Percentiles rank a stretch among this genome's conserved stretches.
phyloP scores from a whole-genome alignment of 2,329 filamentous ascomycete species.

The Claviceps purpurea region DNA sequence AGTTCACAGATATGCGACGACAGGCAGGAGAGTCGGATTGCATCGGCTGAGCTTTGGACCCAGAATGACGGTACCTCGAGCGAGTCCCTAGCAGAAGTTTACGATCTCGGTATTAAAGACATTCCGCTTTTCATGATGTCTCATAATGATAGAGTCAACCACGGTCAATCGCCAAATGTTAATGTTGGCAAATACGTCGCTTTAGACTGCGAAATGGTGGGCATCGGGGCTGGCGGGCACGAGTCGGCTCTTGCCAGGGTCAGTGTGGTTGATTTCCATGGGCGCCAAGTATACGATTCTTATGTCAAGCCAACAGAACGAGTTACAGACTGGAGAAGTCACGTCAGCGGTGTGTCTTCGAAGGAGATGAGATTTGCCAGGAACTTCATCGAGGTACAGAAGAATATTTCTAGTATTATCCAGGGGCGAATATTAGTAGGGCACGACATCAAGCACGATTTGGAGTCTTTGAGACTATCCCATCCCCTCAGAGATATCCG shows the following conservation, averaged over 20 bases:
- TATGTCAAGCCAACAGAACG: constrained; percentile 67
- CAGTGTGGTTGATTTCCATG: constrained; percentile 87
- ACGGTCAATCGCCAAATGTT: constrained; percentile 45
- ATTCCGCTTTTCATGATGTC: constrained; percentile 34
- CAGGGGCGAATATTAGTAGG: constrained; percentile 63
- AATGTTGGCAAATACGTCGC: constrained; percentile 82
- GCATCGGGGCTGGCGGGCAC: constrained; percentile 56
- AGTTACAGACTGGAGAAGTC: constrained; percentile 84
- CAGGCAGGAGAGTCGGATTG: constrained; percentile 28
- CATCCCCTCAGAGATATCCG: constrained; percentile 69
- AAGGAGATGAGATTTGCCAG: constrained; percentile 58
- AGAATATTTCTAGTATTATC: constrained; percentile 54
- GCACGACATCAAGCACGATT: constrained; percentile 69
- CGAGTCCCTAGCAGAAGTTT: constrained; percentile 47
- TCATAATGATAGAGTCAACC: constrained; percentile 43
- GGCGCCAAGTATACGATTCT: constrained; percentile 84
- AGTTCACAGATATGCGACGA: constrained; percentile 31
- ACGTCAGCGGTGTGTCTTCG: constrained; percentile 68
- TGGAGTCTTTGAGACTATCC: constrained; percentile 61
- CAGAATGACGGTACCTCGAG: constrained; percentile 47
- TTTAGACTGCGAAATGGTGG: constrained; percentile 98
- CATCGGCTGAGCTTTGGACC: constrained; percentile 46
- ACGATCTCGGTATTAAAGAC: constrained; percentile 39
- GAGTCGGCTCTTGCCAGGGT: constrained; percentile 73
- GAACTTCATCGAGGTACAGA: constrained; percentile 64